Evolutionary conservation across 768 basidiomycete species (phyloP), one percentile per base, ranked within the genome.

Genomic region (Russula sp.): DNA sequence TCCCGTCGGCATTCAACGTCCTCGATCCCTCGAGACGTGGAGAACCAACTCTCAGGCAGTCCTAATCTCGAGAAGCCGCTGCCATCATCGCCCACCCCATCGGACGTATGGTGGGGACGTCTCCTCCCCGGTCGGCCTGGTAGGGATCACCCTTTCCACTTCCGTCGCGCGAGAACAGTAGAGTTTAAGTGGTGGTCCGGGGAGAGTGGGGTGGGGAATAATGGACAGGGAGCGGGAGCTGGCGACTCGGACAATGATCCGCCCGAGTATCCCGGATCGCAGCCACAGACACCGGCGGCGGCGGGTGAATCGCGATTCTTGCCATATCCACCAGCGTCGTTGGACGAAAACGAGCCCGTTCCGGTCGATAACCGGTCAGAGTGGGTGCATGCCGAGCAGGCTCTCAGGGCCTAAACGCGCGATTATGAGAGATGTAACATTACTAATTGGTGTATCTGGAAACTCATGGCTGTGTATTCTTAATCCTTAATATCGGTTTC

Each of bases 341-440:
- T 72, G 6, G 74, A 88, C 68, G 76, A 81, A 50, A 81, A 88
- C 72, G 69, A 79, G 65, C 85, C 86, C 7, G 82, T 88, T 56
- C 82, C 84, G 10, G 77, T 79, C 63, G 80, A 83, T 32, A 74
- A 74, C 46, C 71, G 76, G 44, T 83, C 81, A 5, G 74, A 83
- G 68, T 74, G 73, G 73, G 67, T 75, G 42, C 67, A 64, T 34
- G 73, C 73, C 32, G 63, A n/a, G 59, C 60, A 63, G 62, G 58
- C 42, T 44, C 26, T 56, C 51, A 18, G 36, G 54, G 20, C 18
- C 16, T 28, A 38, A 16, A 34, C 16, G 11, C 65, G 14, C 3
- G 20, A 49, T 40, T 48, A 30, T 18, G 20, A 64, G 26, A 24
- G 22, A 8, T 32, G 18, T 50, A 26, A 8, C 0, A 8, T 10